Evolutionary conservation across 2,329 filamentous ascomycete species (phyloP), one percentile per base, ranked within the genome.

Genomic region (Chaetothyriales sp.): DNA sequence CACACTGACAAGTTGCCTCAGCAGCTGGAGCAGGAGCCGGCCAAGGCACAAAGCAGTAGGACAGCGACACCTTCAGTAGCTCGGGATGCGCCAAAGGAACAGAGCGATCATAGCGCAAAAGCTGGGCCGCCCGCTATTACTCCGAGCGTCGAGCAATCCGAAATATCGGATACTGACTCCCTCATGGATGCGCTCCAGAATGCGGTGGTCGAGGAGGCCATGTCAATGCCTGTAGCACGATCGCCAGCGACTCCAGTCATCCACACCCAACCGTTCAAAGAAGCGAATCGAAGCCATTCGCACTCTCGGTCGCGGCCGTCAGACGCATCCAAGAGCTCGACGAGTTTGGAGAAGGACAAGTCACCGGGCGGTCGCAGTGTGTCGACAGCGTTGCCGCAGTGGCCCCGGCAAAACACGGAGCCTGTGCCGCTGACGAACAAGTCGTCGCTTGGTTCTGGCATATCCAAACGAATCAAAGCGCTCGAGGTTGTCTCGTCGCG

Each of bases 391-490:
- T 52, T 60, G 28, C 55, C 57, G 20, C 57, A 59, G 20, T 62
- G 59, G 60, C 58, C 60, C 15, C 60, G 58, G 29, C 44, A 50
- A n/a, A 54, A 51, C 43, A 47, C 33, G 13, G 62, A 67, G 15
- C 54, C 64, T 25, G 63, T 63, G 40, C 67, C 69, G n/a, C 63
- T 83, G 48, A 71, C 76, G 46, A 88, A 86, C 65, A 94, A 89
- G 65, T 76, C 83, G 58, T 92, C 86, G 62, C 78, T 97, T 20
- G 89, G 88, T 6, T 89, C 86, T 7, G 89, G 87, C 60, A 95
- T 98, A 55, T 94, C 90, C 2, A 87, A 90, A 66, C 83, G 92
- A 44, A 97, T 97, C 66, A 94, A 95, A 67, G 89, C 89, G 5
- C 73, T 98, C 50, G 86, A 95, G 64, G 89, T 88, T 66, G 76